Percentiles rank a stretch among this genome's conserved stretches.
Evolutionary conservation across 441 rosid genomes (phyloP).

Genomic region (Erodium chrysanthum): DNA sequence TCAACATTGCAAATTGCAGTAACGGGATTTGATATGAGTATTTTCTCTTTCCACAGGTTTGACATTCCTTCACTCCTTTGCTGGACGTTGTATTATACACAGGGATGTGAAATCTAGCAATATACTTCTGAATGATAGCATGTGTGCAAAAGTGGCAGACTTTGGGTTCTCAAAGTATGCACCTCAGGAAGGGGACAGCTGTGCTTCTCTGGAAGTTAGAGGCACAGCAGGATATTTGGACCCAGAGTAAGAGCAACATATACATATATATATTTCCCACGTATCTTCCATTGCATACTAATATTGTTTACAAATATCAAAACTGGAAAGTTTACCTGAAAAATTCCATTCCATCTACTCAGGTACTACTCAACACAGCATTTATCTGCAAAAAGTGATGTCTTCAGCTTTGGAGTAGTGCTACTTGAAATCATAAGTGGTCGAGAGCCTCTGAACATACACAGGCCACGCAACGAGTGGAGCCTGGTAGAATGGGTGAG

Average conservation of each 20-base stretch:
- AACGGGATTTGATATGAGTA: constrained; percentile 3
- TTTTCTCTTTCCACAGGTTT: constrained; percentile 36
- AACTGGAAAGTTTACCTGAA: not conserved
- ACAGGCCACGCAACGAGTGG: constrained; percentile 61
- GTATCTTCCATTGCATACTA: not conserved
- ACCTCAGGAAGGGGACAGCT: constrained; percentile 67
- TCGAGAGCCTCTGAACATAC: constrained; percentile 62
- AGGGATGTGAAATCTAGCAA: constrained; percentile 78
- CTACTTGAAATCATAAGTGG: constrained; percentile 64
- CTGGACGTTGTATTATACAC: constrained; percentile 48
- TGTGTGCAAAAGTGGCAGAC: constrained; percentile 67
- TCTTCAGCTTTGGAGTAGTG: constrained; percentile 70
- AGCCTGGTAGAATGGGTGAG: constrained; percentile 79
- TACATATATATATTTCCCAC: not conserved
- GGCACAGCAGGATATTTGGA: constrained; percentile 77
- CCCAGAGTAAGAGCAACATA: constrained; percentile 41
- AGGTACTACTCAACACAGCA: constrained; percentile 70
- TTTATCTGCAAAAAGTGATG: constrained; percentile 65
- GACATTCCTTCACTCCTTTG: constrained; percentile 48
- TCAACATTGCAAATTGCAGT: not conserved
- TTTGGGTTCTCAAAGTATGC: constrained; percentile 75
- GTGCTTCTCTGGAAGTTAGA: constrained; percentile 66
- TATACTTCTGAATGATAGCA: constrained; percentile 61
- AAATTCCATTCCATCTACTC: constrained; percentile 5
- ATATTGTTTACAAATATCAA: not conserved